Conservation (phyloP, 139 green algal species). For the Chlorella sorokiniana region DNA sequence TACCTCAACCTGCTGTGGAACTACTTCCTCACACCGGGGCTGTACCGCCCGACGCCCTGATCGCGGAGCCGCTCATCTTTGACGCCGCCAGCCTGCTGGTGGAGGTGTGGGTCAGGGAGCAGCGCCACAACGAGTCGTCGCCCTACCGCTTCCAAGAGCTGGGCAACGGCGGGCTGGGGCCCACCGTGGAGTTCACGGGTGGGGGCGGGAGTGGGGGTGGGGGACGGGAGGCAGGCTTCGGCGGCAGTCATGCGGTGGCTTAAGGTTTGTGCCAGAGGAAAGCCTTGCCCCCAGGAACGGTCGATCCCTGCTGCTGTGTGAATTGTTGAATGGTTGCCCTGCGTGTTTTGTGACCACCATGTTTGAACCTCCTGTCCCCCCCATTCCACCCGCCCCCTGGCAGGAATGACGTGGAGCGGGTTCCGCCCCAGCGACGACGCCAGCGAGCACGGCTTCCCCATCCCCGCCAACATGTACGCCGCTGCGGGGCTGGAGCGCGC, state of each 20-base stretch:
- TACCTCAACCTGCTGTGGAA: conserved; percentile 71
- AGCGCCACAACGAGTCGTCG: conserved; percentile 54
- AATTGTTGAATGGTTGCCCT: no score
- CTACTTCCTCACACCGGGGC: conserved; percentile 40
- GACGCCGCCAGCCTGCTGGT: conserved; percentile 46
- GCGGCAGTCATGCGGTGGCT: no score
- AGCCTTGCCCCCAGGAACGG: no score
- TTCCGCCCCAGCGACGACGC: conserved; percentile 68
- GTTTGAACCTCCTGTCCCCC: neutral
- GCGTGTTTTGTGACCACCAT: neutral
- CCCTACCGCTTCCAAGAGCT: conserved; percentile 68
- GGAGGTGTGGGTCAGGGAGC: conserved; percentile 51
- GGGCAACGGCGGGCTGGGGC: conserved; percentile 41
- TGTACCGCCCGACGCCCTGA: conserved; percentile 39
- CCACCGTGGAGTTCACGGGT: conserved; percentile 39
- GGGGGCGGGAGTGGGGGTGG: neutral
- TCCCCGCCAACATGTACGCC: conserved; percentile 60
- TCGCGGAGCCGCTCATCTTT: conserved; percentile 48
- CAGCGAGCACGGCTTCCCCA: conserved; percentile 53
- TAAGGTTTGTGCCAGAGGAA: no score
- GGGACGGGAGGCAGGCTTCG: no score
- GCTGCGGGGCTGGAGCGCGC: conserved; percentile 54
- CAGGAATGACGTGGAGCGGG: conserved; percentile 69
- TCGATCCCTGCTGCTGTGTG: no score
- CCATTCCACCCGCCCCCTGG: neutral